Evolutionary conservation across 202 grass and related monocot species (phyloP).

Genomic region (Zizania palustris): DNA sequence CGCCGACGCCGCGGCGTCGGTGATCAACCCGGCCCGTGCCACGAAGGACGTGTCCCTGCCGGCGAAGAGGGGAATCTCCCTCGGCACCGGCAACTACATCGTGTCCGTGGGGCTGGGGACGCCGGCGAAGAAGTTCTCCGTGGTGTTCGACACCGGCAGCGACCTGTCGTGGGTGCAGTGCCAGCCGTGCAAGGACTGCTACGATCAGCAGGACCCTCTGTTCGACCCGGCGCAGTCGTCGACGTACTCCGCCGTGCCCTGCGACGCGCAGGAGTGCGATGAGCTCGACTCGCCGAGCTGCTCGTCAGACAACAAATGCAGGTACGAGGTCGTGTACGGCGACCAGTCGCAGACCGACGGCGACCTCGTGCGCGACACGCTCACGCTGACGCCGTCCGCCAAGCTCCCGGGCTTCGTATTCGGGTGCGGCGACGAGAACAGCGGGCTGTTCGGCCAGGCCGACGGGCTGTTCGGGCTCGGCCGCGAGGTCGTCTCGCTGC

Average conservation of each 20-base stretch:
- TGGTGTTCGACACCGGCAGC: slow-evolving; percentile 90
- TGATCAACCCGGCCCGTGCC: not conserved
- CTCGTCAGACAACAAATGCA: slow-evolving; percentile 41
- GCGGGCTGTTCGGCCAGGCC: slow-evolving; percentile 60
- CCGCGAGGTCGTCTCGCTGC: slow-evolving; percentile 59
- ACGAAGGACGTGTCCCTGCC: slow-evolving; percentile 56
- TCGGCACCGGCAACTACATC: slow-evolving; percentile 72
- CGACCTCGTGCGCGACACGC: slow-evolving; percentile 57
- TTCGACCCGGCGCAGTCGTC: slow-evolving; percentile 67
- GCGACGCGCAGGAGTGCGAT: slow-evolving; percentile 48
- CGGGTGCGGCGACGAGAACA: slow-evolving; percentile 62
- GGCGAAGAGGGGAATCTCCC: slow-evolving; percentile 43
- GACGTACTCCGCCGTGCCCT: slow-evolving; percentile 55
- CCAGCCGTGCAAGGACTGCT: slow-evolving; percentile 67
- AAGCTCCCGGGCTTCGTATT: slow-evolving; percentile 61
- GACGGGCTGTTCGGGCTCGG: slow-evolving; percentile 79
- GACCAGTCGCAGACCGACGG: slow-evolving; percentile 70
- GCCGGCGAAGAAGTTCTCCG: slow-evolving; percentile 44
- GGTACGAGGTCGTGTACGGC: slow-evolving; percentile 68
- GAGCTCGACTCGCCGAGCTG: slow-evolving; percentile 40
- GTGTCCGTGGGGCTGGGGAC: slow-evolving; percentile 72
- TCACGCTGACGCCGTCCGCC: slow-evolving; percentile 47
- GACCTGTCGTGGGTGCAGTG: slow-evolving; percentile 95
- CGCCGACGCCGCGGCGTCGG: not conserved
- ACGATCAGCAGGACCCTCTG: slow-evolving; percentile 68